Percentiles rank a stretch among this genome's conserved stretches.
phyloP scores from a whole-genome alignment of 768 basidiomycete species.

The Amanita rubescens region DNA sequence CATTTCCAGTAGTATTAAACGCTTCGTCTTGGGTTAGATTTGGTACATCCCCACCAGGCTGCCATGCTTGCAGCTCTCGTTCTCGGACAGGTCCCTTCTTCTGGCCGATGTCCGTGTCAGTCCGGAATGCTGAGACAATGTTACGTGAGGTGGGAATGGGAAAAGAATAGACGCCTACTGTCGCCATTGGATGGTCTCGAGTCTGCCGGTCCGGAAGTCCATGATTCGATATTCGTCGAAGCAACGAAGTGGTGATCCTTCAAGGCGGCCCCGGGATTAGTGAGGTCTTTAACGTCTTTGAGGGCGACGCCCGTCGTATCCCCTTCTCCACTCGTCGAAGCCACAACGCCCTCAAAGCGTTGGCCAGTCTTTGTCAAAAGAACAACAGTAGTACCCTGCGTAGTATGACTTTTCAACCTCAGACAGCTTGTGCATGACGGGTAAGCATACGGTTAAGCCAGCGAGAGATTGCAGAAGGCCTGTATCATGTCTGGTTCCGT shows the following conservation, averaged over 20 bases:
- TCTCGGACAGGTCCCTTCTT: conserved; percentile 47
- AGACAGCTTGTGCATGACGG: conserved; percentile 2
- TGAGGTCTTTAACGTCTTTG: conserved; percentile 71
- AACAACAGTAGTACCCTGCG: conserved; percentile 74
- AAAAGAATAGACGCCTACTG: conserved; percentile 35
- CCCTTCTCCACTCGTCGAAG: conserved; percentile 52
- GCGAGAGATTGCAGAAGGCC: conserved; percentile 55
- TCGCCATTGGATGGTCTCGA: conserved; percentile 63
- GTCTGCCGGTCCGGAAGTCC: conserved; percentile 70
- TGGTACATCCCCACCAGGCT: conserved; percentile 33
- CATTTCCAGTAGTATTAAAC: conserved; percentile 46
- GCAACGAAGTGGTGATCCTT: conserved; percentile 67
- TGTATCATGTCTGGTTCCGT: conserved; percentile 40
- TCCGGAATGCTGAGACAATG: conserved; percentile 57
- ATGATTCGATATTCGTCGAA: conserved; percentile 64
- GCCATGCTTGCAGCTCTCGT: conserved; percentile 81
- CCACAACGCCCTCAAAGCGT: conserved; percentile 70
- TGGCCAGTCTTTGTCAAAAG: conserved; percentile 60
- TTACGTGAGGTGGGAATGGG: background rate
- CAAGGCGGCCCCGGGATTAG: conserved; percentile 56
- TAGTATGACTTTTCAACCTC: background rate
- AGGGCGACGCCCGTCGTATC: conserved; percentile 68
- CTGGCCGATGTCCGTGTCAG: conserved; percentile 70
- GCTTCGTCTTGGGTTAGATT: conserved; percentile 50
- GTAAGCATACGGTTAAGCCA: conserved; percentile 58